Evolutionary conservation across 2,329 filamentous ascomycete species (phyloP).

Genomic region (Aspergillus eucalypticola): DNA sequence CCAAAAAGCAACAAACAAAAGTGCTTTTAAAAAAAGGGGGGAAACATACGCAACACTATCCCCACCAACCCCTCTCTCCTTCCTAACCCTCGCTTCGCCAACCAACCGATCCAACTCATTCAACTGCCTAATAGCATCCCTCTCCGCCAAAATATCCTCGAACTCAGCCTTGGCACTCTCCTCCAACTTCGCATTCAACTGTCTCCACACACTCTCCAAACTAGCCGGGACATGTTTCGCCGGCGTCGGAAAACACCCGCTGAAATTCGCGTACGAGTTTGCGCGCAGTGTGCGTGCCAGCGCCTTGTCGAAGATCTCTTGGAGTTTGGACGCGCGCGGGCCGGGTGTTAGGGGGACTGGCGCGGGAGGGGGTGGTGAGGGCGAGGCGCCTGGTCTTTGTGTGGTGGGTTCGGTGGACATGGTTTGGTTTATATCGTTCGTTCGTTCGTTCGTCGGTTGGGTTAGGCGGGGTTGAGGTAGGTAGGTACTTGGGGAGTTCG

Average conservation of each 20-base stretch:
- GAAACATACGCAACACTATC: constrained; percentile 50
- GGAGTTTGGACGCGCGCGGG: constrained; percentile 60
- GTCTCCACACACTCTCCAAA: constrained; percentile 58
- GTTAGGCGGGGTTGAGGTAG: not conserved
- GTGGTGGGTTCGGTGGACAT: constrained; percentile 26
- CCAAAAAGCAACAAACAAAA: not conserved
- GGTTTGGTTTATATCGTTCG: not conserved
- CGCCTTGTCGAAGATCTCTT: constrained; percentile 62
- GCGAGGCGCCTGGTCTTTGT: constrained; percentile 34
- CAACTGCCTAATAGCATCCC: constrained; percentile 58
- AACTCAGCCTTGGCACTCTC: constrained; percentile 60
- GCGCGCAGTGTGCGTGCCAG: constrained; percentile 61
- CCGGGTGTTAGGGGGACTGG: constrained; percentile 58
- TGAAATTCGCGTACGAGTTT: constrained; percentile 62
- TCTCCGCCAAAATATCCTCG: constrained; percentile 59
- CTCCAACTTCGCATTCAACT: constrained; percentile 60
- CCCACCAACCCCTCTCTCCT: constrained; percentile 44
- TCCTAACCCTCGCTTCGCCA: constrained; percentile 58
- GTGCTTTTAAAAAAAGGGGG: not conserved
- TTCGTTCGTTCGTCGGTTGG: not conserved
- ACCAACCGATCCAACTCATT: constrained; percentile 64
- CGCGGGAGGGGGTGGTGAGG: constrained; percentile 55
- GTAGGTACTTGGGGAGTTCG: not conserved
- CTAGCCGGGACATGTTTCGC: constrained; percentile 58
- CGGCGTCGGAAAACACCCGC: constrained; percentile 64